Evolutionary conservation across 306 rosid species (phyloP), one percentile per base, ranked within the genome.

Genomic region (Fagus crenata): DNA sequence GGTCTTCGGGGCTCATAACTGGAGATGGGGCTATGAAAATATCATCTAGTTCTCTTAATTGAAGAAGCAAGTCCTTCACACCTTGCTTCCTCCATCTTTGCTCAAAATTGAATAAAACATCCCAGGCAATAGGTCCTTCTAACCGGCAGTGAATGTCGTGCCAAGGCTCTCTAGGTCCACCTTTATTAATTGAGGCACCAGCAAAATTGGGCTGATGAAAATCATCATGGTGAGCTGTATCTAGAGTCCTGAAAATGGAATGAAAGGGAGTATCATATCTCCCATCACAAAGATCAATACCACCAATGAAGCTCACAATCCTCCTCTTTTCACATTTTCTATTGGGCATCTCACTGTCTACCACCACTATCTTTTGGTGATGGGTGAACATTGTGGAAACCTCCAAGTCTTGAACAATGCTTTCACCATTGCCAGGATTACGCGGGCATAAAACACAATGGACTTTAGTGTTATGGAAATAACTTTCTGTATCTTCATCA

Each of bases 81-180:
- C 87, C 89, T 71, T 85, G 87, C 59, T 81, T 85, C 67, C 70
- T 81, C 92, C 88, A 86, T 55, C 86, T 80, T 49, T 86, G 88
- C 78, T 88, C 89, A 39, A 85, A 88, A 63, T 82, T 88, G 77
- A 63, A 43, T 67, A 88, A 42, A 59, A 84, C 88, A 39, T 84
- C 89, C 89, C 88, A 88, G 7, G 88, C 89, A 75, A 88, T 59
- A 1, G 77, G 79, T 56, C 88, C 86, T 82, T 88, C 85, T 61
- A 84, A 18, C 49, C 54, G 59, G 75, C 90, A 84, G 71, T 75
- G 88, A 14, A 83, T 78, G 81, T 88, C 88, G 63, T 88, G 88
- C 87, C 92, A 87, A 36, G 90, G 90, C 74, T 85, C 89, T 53
- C 90, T 80, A 42, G 90, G 89, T n/a, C 89, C 89, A 1, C 87